These are phyloP conservation scores for Apiotrichum mycotoxinovorans DNA, from an alignment of 1,284 basidiomycete genomes.

Conservation along the genomic window DNA sequence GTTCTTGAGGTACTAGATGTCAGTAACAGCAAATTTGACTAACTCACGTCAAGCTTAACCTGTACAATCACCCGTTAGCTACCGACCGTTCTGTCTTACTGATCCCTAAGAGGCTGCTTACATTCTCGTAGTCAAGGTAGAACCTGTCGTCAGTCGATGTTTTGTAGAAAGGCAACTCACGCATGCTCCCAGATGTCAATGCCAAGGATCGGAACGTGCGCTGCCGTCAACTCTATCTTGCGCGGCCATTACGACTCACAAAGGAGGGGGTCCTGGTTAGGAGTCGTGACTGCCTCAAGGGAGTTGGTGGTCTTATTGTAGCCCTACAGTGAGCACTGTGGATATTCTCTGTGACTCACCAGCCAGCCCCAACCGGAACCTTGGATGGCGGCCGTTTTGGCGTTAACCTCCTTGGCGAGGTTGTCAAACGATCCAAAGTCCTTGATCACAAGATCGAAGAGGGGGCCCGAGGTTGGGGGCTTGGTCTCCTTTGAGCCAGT, in stretches of 20 bases:
- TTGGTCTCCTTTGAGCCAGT: conserved; percentile 60
- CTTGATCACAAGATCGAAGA: conserved; percentile 75
- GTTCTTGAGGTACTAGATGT: conserved; percentile 64
- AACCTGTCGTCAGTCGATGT: conserved; percentile 22
- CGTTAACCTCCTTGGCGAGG: conserved; percentile 74
- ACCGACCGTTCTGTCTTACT: no score
- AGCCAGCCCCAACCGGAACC: conserved; percentile 99
- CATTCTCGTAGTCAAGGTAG: conserved; percentile 90
- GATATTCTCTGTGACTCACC: conserved; percentile 52
- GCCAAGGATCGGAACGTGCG: conserved; percentile 84
- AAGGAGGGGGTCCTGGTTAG: conserved; percentile 95
- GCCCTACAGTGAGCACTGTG: conserved; percentile 53
- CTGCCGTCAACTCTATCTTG: conserved; percentile 44
- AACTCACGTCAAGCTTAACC: conserved; percentile 61
- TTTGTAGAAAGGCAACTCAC: conserved; percentile 27
- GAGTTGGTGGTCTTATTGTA: conserved; percentile 67
- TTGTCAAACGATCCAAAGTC: conserved; percentile 79
- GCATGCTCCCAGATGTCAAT: conserved; percentile 82
- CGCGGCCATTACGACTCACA: conserved; percentile 30
- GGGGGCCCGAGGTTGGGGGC: conserved; percentile 62
- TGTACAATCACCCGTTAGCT: background rate
- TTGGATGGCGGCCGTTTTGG: conserved; percentile 87
- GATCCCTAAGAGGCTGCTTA: conserved; percentile 34
- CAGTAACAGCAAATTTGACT: no score
- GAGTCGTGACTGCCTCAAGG: conserved; percentile 83